Base-by-base conservation (phyloP, 495 filamentous ascomycete genomes). In the Tetracladium setigerum region DNA sequence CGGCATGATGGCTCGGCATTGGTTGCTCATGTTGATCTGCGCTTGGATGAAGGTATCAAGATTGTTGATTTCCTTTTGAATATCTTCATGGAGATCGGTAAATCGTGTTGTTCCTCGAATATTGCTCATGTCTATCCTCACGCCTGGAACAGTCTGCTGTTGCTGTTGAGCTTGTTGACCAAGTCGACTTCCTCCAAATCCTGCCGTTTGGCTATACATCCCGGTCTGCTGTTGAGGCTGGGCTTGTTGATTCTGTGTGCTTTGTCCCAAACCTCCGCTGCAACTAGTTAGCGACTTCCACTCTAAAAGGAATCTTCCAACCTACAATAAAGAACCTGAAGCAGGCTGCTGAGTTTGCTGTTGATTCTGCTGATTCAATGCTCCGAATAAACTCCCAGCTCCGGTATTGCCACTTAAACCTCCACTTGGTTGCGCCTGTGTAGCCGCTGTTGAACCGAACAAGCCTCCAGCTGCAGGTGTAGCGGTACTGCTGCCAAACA, bases 51-150 rank as follows among this genome's bases (percentile, higher is more conserved):
- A 73, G 15, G 74, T 71, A 61, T 98, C 91, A 50, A 95, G 78
- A 11, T 61, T 59, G 42, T 84, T 77, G 36, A 98, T 83, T 38
- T 84, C 62, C 39, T 76, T 76, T 52, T 95, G 86, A n/a, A 96
- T 68, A 31, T 84, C 77, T 54, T 90, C 84, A 36, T 86, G 77
- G 33, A 94, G 81, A 67, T 95, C 91, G 61, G 83, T 82, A 68
- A 89, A 95, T 46, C 92, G 84, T 7, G 92, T 95, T 0, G 89
- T 95, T 5, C 84, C 78, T 10, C 85, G 76, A 17, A 96, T 70
- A 58, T 87, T 82, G 61, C 73, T 76, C 24, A 85, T 60, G 64
- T 89, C 84, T 31, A 95, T 81, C 44, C 83, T 82, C 14, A 89
- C 86, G 6, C 88, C 87, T 6, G 84, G 77, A 6, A 81, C 69